Base-by-base conservation (phyloP, 306 rosid species). In the Mimosa bimucronata region DNA sequence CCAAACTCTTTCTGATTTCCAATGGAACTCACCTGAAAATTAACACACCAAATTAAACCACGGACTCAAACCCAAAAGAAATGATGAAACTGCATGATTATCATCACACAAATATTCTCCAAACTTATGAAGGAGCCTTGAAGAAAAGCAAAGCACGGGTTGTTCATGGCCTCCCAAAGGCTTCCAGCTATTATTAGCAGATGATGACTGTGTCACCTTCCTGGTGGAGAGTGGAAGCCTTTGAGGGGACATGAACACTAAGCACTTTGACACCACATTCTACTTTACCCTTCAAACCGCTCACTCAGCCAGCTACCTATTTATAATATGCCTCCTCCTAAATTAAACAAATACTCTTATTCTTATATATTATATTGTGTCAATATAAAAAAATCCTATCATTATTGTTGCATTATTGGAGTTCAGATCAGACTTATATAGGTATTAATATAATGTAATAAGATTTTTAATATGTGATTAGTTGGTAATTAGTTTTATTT, bases 201-300 rank as follows among this genome's bases (percentile, higher is more conserved):
- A 48, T 18, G 21, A 48, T 19, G 38, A 4, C 7, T 48, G 19
- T 48, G 8, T 48, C 55, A 48, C 13, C 55, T 48, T 5, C 61
- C 25, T 7, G 61, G 19, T 13, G 28, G 23, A 48, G 79, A 71
- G 2, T 71, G 80, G 90, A 87, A 87, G 88, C 83, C 82, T 50
- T 85, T 82, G 88, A 85, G 82, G 88, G 84, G 80, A 82, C 81
- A 81, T 19, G 71, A 80, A 80, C 83, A 85, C 66, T 67, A 67
- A 64, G 71, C 74, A 73, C 70, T 83, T 77, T 87, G 85, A 83
- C 80, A 13, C 28, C 10, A 53, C 60, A 3, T 3, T 10, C 21
- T n/a, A 2, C 26, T 53, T n/a, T 7, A 1, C 60, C 1, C 2
- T 9, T 52, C 60, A 7, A 9, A 45, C 16, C 23, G 5, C 9